Conservation (phyloP, 768 basidiomycete species). For the Russula foetens region DNA sequence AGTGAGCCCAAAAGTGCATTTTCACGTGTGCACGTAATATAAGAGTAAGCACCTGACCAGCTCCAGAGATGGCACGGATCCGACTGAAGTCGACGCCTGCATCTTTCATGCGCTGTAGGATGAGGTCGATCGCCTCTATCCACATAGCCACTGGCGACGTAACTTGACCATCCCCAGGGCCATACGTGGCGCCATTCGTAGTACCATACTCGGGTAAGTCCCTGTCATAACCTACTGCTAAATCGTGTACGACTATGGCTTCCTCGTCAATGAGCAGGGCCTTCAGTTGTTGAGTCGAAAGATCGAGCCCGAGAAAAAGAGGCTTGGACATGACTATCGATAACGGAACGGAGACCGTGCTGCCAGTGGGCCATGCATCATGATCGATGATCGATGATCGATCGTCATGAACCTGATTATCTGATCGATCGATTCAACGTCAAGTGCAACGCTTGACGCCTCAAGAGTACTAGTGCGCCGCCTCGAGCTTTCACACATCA, state of each 20-base stretch:
- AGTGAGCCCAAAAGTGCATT: background rate
- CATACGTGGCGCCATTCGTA: slow-evolving; percentile 54
- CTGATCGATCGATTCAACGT: background rate
- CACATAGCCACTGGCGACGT: slow-evolving; percentile 78
- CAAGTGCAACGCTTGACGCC: too few relatives aligned
- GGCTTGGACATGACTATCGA: slow-evolving; percentile 20
- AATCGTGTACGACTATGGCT: slow-evolving; percentile 53
- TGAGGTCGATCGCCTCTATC: slow-evolving; percentile 76
- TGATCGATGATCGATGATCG: too few relatives aligned
- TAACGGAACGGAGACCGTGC: background rate
- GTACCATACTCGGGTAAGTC: slow-evolving; percentile 68
- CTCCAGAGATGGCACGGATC: slow-evolving; percentile 64
- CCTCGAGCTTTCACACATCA: too few relatives aligned
- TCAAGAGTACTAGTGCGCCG: too few relatives aligned
- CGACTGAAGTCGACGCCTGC: slow-evolving; percentile 50
- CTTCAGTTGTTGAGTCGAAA: slow-evolving; percentile 82
- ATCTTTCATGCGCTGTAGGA: slow-evolving; percentile 53
- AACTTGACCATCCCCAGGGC: slow-evolving; percentile 63
- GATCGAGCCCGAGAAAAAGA: slow-evolving; percentile 74
- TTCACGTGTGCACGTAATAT: background rate
- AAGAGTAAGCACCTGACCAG: slow-evolving; percentile 52
- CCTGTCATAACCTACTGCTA: slow-evolving; percentile 68
- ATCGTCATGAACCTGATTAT: background rate
- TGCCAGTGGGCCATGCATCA: too few relatives aligned
- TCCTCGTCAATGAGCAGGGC: slow-evolving; percentile 58